Percentiles rank a stretch among this genome's conserved stretches.
phyloP scores from a whole-genome alignment of 148 eudicot genomes.

The Rhododendron simsii region DNA sequence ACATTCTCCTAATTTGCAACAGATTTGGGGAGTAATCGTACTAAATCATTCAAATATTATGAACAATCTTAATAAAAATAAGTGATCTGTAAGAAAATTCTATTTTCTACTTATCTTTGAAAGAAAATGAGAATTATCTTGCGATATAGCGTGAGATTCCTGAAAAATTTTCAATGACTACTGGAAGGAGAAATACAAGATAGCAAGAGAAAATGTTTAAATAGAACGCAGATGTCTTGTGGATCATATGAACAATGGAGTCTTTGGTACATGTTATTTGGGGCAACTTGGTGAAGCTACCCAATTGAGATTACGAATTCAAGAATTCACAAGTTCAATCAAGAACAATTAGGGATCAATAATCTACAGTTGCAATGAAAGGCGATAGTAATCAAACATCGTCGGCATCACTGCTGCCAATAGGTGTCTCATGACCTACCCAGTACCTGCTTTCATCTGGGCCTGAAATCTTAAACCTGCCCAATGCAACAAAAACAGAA shows the following conservation, averaged over 20 bases:
- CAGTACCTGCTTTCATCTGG: conserved; percentile 93
- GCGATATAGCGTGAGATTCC: neutral
- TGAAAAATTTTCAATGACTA: neutral
- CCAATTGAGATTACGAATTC: conserved; percentile 21
- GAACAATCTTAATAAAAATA: neutral
- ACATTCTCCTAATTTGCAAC: neutral
- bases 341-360: conserved; percentile 20
- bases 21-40: neutral
- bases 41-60: neutral
- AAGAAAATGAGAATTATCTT: neutral
- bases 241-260: conserved; percentile 14
- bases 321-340: conserved; percentile 23
- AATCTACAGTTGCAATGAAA: conserved; percentile 49
- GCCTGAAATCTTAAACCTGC: conserved; percentile 76
- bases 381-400: conserved; percentile 46
- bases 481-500: conserved; percentile 2
- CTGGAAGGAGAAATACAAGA: neutral
- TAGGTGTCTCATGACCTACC: conserved; percentile 50
- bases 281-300: conserved; percentile 10
- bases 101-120: neutral
- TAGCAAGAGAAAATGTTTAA: neutral
- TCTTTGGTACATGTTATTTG: conserved; percentile 20
- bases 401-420: conserved; percentile 81
- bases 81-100: neutral
- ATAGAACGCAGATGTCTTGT: neutral